A percentile compares a stretch with the other conserved stretches of the same genome.
These are phyloP conservation scores for Rheum nobile DNA, from an alignment of 148 eudicot genomes.

Conservation along the genomic window DNA sequence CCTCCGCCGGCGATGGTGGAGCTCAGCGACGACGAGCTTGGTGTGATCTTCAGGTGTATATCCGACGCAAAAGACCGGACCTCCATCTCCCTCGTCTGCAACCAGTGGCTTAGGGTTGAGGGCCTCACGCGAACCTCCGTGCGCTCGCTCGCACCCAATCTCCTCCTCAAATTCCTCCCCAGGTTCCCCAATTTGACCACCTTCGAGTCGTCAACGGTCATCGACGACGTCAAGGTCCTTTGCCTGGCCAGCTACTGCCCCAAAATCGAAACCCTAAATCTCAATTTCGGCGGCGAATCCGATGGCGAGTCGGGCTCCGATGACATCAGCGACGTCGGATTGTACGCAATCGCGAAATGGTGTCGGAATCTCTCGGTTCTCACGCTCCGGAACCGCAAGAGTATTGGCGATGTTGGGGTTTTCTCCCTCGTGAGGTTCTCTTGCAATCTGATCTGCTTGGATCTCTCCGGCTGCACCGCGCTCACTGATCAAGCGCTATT, in stretches of 20 bases:
- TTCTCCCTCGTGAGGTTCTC: not conserved
- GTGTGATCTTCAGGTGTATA: constrained; percentile 10
- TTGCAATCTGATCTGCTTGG: constrained; percentile 3
- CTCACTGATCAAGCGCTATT: constrained; percentile 8
- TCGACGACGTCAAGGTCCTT: constrained; percentile 9
- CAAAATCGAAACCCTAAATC: constrained; percentile 15
- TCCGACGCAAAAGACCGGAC: constrained; percentile 7
- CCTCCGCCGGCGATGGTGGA: constrained; percentile 6
- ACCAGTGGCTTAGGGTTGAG: constrained; percentile 19
- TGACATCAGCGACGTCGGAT: constrained; percentile 14
- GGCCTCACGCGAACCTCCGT: constrained; percentile 13
- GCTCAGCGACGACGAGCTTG: constrained; percentile 14
- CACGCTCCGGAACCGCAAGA: constrained; percentile 6
- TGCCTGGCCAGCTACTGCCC: constrained; percentile 14
- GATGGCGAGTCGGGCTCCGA: not conserved
- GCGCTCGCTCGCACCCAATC: constrained; percentile 9
- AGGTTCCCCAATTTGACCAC: constrained; percentile 16
- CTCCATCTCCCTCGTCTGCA: constrained; percentile 21
- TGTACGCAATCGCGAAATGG: constrained; percentile 8
- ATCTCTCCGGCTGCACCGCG: constrained; percentile 7
- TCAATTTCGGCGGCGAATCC: not conserved
- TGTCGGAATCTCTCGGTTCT: constrained; percentile 8
- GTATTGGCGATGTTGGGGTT: constrained; percentile 14
- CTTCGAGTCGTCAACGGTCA: constrained; percentile 6
- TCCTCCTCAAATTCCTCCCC: constrained; percentile 9